Evolutionary conservation across 805 yeast genomes (phyloP).

Genomic region (Huiozyma naganishii): DNA sequence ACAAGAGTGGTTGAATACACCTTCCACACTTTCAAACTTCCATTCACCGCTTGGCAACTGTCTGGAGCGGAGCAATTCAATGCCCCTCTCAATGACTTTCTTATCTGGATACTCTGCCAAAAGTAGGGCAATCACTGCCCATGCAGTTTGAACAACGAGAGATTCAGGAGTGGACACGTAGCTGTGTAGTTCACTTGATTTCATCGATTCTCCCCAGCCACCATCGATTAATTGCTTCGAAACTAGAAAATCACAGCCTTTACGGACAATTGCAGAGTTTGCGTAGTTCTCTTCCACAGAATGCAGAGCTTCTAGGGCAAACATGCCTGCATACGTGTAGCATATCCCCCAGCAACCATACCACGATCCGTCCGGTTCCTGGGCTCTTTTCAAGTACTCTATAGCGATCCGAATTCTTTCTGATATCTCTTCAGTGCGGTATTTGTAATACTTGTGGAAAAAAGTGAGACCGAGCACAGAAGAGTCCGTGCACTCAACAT

Average conservation of each 20-base stretch:
- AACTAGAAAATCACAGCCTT: constrained; percentile 79
- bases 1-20: constrained; percentile 89
- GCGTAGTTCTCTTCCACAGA: constrained; percentile 55
- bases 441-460: constrained; percentile 55
- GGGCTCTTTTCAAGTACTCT: constrained; percentile 56
- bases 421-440: constrained; percentile 54
- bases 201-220: constrained; percentile 96
- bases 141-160: constrained; percentile 79
- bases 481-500: constrained; percentile 96
- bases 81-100: constrained; percentile 51
- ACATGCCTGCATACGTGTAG: constrained; percentile 92
- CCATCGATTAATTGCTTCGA: constrained; percentile 75
- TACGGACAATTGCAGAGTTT: constrained; percentile 49
- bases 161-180: constrained; percentile 59
- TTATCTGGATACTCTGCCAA: constrained; percentile 72
- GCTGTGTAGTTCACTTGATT: constrained; percentile 70
- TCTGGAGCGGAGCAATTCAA: constrained; percentile 48
- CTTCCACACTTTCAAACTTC: constrained; percentile 77
- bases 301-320: constrained; percentile 85
- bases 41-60: constrained; percentile 77
- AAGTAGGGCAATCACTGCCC: constrained; percentile 79
- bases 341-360: constrained; percentile 99
- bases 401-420: constrained; percentile 67
- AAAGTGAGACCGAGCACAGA: constrained; percentile 79
- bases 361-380: constrained; percentile 84